These are phyloP conservation scores for Nicotiana otophora DNA, from an alignment of 257 asterid species.

Conservation along the genomic window DNA sequence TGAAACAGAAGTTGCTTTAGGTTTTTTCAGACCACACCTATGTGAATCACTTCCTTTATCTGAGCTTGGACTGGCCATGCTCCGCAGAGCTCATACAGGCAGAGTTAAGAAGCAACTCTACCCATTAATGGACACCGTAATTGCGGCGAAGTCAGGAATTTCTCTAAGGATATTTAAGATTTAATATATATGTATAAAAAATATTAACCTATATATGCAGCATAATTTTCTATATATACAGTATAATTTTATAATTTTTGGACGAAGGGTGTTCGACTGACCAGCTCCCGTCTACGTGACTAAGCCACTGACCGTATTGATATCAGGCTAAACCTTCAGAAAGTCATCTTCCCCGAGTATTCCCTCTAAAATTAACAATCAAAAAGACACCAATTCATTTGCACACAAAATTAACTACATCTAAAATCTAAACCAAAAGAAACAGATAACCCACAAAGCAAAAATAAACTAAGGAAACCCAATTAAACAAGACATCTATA, in stretches of 20 bases:
- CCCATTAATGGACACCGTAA: background rate
- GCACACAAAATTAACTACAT: background rate
- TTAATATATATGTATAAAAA: too few species aligned
- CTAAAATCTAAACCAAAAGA: background rate
- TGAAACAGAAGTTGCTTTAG: background rate
- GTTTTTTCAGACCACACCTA: background rate
- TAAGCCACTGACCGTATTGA: background rate
- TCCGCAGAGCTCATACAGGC: background rate
- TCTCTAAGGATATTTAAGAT: too few species aligned
- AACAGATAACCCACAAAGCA: background rate
- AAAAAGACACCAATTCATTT: background rate
- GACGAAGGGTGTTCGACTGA: too few species aligned
- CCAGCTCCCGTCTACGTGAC: too few species aligned
- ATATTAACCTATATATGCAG: too few species aligned
- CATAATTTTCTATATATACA: too few species aligned
- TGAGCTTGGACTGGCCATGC: background rate
- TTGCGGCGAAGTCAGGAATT: background rate
- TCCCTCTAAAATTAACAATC: background rate
- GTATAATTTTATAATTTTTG: too few species aligned
- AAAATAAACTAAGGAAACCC: background rate
- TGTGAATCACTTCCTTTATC: background rate
- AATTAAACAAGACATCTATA: background rate
- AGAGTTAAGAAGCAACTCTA: background rate
- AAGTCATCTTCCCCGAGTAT: background rate
- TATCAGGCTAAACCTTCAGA: background rate